Evolutionary conservation across 75 land plant genomes (phyloP), one percentile per base, ranked within the genome.

Genomic region (Selaginella tamariscina): DNA sequence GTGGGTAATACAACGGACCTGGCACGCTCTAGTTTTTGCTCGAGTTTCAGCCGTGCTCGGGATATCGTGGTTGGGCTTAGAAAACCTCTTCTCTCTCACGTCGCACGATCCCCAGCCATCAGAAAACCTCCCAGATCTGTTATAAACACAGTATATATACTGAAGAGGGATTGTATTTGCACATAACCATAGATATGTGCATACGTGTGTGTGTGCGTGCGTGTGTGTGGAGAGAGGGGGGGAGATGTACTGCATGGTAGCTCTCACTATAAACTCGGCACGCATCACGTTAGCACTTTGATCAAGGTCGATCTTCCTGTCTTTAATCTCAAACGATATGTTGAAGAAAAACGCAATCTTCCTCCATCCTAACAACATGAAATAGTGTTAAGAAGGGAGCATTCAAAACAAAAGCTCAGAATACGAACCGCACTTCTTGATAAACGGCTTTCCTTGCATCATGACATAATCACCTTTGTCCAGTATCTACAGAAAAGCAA

Each of bases 41-140:
- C 97, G 73, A 33, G 97, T 91, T 77, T 91, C 97, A 30, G 97
- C 92, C 73, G 97, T 91, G 71, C 87, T 84, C 0, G 97, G 93
- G 30, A 91, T 78, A 66, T 91, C 97, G 79, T 91, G 88, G 69
- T 91, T 91, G 70, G 97, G 93, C 71, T 85, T 91, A 28, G 63
- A 11, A 75, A 85, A 91, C 62, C 76, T 78, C 71, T 91, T 91
- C 75, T 91, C 97, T 32, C 82, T 78, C 13, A 82, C 71, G 30
- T 88, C 92, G 71, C 96, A 91, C 2, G 96, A 91, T 65, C 88
- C 97, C 97, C 97, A 91, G 30, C 85, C 86, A 82, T 91, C 92
- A 18, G 87, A 74, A 68, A 82, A 91, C 49, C 96, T 83, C 1
- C 96, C 88, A 68, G 94, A 78, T 68, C 96, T 91, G 72, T 23